Evolutionary conservation across 371 early-diverging fungal species (phyloP), one percentile per base, ranked within the genome.

Genomic region (Entomophthora muscae): DNA sequence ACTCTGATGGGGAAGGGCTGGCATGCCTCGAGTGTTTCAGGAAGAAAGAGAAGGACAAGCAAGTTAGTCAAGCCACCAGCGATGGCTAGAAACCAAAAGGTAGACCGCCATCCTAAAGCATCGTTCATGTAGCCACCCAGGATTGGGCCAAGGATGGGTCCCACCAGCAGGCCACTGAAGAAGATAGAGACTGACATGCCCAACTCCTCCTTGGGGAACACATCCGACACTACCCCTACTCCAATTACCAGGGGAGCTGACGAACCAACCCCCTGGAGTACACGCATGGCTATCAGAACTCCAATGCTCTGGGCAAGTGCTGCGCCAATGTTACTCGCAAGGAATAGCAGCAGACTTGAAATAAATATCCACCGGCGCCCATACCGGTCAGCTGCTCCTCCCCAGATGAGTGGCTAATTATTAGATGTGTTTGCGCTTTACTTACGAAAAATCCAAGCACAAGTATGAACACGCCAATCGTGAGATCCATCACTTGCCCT

Each of bases 181-280:
- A 80, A 82, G 2, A 79, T 64, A 0, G 79, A 80, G 70, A 83
- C 76, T 3, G 82, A 79, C 52, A 72, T 76, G 0, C 83, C 83
- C 1, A 73, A 66, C 51, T 72, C 64, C 23, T 73, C 65, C 54
- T 68, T 64, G 24, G 23, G 54, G 29, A 60, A 80, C 52, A 78
- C 70, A 61, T 78, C 80, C n/a, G 78, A 70, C 21, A 89, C 80
- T 1, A 78, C 79, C 55, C 86, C 89, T 33, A 85, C 85, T 0
- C 88, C 88, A 2, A 86, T 79, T 17, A 82, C 77, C 58, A 82
- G 77, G 23, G 82, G 80, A 13, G 86, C 84, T 26, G 84, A 82
- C 7, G 85, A 76, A 2, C 88, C 88, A 27, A 75, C 71, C 10
- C 86, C 71, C 69, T 89, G 90, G 21, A 88, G 67, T 13, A 80